Evolutionary conservation across 768 basidiomycete species (phyloP).

Genomic region (Cystofilobasidium capitatum): DNA sequence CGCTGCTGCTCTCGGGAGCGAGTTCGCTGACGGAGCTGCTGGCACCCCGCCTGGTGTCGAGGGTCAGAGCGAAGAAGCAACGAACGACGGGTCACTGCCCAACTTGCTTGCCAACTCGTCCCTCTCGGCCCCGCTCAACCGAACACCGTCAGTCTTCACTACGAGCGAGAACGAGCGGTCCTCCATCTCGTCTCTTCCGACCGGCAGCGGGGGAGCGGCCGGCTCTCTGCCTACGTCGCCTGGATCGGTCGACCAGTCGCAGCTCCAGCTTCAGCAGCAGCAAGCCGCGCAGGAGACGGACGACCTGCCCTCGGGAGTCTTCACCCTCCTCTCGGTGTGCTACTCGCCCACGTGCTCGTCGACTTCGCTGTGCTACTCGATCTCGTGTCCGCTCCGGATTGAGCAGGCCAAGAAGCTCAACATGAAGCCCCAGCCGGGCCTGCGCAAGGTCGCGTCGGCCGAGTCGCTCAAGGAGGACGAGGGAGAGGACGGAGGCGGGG

Average conservation of each 20-base stretch:
- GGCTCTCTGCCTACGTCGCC: not conserved
- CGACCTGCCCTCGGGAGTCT: slow-evolving; percentile 75
- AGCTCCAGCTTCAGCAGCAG: not conserved
- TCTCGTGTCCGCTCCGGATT: slow-evolving; percentile 83
- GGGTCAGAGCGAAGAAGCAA: too few species aligned
- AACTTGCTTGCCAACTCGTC: slow-evolving; percentile 8
- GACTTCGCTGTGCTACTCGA: slow-evolving; percentile 92
- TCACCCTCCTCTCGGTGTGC: slow-evolving; percentile 91
- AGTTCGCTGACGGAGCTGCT: slow-evolving; percentile 26
- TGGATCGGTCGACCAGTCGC: not conserved
- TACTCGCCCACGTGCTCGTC: slow-evolving; percentile 95
- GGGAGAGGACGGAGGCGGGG: not conserved
- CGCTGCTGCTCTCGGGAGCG: slow-evolving; percentile 17
- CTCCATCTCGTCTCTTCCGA: not conserved
- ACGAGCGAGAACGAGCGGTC: not conserved
- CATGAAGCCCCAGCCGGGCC: slow-evolving; percentile 83
- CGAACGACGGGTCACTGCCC: slow-evolving; percentile 19
- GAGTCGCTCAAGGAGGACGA: slow-evolving; percentile 63
- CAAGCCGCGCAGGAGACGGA: slow-evolving; percentile 8
- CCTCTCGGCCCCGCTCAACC: not conserved
- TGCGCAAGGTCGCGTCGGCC: slow-evolving; percentile 70
- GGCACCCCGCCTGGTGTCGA: slow-evolving; percentile 31
- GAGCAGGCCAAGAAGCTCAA: slow-evolving; percentile 86
- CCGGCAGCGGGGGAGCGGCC: not conserved
- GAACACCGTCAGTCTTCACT: not conserved